Evolutionary conservation across 2,329 filamentous ascomycete genomes (phyloP), one percentile per base, ranked within the genome.

Genomic region (Orbilia oligospora): DNA sequence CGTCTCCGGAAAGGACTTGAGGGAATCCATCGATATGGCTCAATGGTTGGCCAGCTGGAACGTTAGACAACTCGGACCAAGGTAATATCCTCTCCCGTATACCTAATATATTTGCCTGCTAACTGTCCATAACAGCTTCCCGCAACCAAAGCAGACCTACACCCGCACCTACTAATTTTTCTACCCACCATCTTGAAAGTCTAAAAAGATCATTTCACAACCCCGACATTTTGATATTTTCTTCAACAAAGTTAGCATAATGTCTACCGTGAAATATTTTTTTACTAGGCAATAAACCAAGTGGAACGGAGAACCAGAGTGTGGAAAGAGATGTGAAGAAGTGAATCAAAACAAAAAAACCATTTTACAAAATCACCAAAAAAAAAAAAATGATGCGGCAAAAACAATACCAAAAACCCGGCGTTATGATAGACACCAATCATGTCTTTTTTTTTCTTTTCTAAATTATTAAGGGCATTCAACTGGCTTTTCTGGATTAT

Each of bases 31-130:
- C 82, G 92, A 97, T 85, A 93, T 96, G 89, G 96, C 96, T 81
- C 94, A 97, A 86, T 99, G 96, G 96, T 89, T 99, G 81, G 96
- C 96, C 63, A 91, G 92, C 83, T 88, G 97, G 83, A 96, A 94
- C 88, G 95, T 99, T 85, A 91, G 95, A 87, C 94, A 98, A 87
- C 88, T 97, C 82, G 96, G 96, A 83, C 94, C 95, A 86, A 96
- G 94, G 92, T 98, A 36, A 1, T 4, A 91, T 88, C 81, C 66
- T 10, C 49, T 46, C 30, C 55, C n/a, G n/a, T n/a, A n/a, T n/a
- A n/a, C n/a, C n/a, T n/a, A n/a, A n/a, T n/a, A n/a, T n/a, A n/a
- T n/a, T n/a, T n/a, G n/a, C 64, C 41, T 30, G 27, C 49, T 76
- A 36, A 68, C 18, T 10, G 30, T 49, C 80, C 79, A 38, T 12